A percentile compares a stretch with the other conserved stretches of the same genome.
Evolutionary conservation across 2,329 filamentous ascomycete genomes (phyloP).

Genomic region (Hypoxylon sp.): DNA sequence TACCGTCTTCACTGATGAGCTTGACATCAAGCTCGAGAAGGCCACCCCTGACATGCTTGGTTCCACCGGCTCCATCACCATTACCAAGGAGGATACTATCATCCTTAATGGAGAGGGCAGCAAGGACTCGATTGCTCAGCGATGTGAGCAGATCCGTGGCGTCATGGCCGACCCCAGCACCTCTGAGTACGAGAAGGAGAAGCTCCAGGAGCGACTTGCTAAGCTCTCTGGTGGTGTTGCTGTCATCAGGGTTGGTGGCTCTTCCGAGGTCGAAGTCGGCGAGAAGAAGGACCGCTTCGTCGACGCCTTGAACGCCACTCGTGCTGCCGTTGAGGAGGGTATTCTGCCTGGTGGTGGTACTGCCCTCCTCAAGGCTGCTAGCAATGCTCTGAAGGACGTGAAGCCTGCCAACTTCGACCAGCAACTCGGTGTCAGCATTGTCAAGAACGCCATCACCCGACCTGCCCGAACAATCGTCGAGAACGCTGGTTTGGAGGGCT

Average conservation of each 20-base stretch:
- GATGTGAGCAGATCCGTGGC: slow-evolving; percentile 98
- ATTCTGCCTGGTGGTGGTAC: slow-evolving; percentile 99
- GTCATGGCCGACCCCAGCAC: slow-evolving; percentile 94
- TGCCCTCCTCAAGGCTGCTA: slow-evolving; percentile 95
- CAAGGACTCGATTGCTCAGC: slow-evolving; percentile 94
- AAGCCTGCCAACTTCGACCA: slow-evolving; percentile 98
- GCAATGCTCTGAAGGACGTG: slow-evolving; percentile 84
- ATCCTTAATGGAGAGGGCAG: slow-evolving; percentile 95
- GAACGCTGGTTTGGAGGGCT: slow-evolving; percentile 96
- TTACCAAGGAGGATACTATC: slow-evolving; percentile 99
- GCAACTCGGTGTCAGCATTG: slow-evolving; percentile 96
- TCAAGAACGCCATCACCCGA: slow-evolving; percentile 97
- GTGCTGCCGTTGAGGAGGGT: slow-evolving; percentile 97
- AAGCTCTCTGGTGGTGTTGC: slow-evolving; percentile 99
- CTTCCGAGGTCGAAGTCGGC: slow-evolving; percentile 97
- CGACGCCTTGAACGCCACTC: slow-evolving; percentile 96
- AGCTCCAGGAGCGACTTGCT: slow-evolving; percentile 98
- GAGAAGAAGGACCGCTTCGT: slow-evolving; percentile 99
- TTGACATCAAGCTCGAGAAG: slow-evolving; percentile 99
- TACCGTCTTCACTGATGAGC: slow-evolving; percentile 97
- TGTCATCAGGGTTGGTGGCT: slow-evolving; percentile 98
- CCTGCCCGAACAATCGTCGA: slow-evolving; percentile 96
- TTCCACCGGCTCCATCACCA: slow-evolving; percentile 97
- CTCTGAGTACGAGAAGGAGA: slow-evolving; percentile 99
- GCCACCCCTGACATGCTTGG: slow-evolving; percentile 95